Evolutionary conservation across 2,329 filamentous ascomycete genomes (phyloP), one percentile per base, ranked within the genome.

Genomic region (Aspergillus nomiae): DNA sequence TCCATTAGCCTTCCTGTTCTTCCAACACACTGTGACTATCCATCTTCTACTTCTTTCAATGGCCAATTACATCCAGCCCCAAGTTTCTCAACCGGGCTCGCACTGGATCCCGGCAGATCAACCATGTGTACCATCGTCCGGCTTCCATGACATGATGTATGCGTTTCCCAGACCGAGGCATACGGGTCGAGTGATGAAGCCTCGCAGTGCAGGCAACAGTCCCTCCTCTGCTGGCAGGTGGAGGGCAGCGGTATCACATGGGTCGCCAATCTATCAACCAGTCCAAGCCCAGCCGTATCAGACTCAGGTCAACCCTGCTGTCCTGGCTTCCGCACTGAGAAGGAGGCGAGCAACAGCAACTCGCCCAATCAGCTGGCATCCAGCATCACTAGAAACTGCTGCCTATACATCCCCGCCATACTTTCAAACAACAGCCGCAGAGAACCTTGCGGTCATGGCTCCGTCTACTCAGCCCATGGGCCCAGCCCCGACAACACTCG

Each of bases 321-420:
- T 80, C 64, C 70, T 82, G 67, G 73, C 80, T 60, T 73, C 65
- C 28, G 72, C 65, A 56, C 77, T 76, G 45, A 78, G 75, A 69
- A 63, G 59, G 19, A 46, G 55, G 56, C 75, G 78, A 71, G 76
- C 82, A 45, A 78, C 78, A 71, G 76, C 82, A 45, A 78, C 78
- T 58, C 85, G 90, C 48, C 90, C 90, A 7, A 81, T 91, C 53
- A 92, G 90, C 81, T 93, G 91, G 91, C 91, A 93, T 74, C 89
- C 90, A 3, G 85, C 86, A 26, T 86, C 89, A 11, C 62, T 76
- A 77, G 61, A 72, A 72, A 36, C 71, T 71, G 59, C 74, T 74
- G 71, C 68, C 5, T 70, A 73, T 59, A 66, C 70, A 2, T 67
- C 68, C 28, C 65, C 72, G 11, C 65, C 69, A 54, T 70, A 68